A percentile compares a stretch with the other conserved stretches of the same genome.
phyloP scores from a whole-genome alignment of 129 eudicot genomes.

The Tagetes erecta region DNA sequence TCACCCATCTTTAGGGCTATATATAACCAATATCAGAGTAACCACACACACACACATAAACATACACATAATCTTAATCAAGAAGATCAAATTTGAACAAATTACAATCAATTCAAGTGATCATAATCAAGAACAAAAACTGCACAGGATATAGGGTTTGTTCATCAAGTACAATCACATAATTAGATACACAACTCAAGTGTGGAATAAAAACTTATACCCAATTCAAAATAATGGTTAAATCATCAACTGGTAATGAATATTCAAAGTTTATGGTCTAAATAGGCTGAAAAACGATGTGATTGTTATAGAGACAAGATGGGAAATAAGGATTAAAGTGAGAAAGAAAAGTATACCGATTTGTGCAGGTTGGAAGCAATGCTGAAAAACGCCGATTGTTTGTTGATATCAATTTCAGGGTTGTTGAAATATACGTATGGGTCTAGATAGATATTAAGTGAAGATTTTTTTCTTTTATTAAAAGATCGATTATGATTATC shows the following conservation, averaged over 20 bases:
- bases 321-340: not conserved
- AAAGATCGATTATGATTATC: too few species aligned
- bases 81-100: not conserved
- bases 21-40: not conserved
- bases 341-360: not conserved
- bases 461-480: too few species aligned
- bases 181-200: not conserved
- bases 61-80: not conserved
- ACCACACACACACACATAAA: not conserved
- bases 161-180: not conserved
- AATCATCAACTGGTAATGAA: not conserved
- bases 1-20: slow-evolving; percentile 28
- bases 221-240: not conserved
- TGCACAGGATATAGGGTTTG: not conserved
- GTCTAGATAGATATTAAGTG: not conserved
- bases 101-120: too few species aligned
- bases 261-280: slow-evolving; percentile 6
- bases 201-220: not conserved
- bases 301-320: slow-evolving; percentile 13
- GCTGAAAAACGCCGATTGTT: slow-evolving; percentile 16
- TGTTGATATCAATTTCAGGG: slow-evolving; percentile 10
- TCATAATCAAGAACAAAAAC: not conserved
- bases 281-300: slow-evolving; percentile 1
- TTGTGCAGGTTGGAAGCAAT: not conserved
- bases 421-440: slow-evolving; percentile 10